Percentiles rank a stretch among this genome's conserved stretches.
phyloP scores from a whole-genome alignment of 2,329 filamentous ascomycete species.

The Phymatotrichopsis omnivora region DNA sequence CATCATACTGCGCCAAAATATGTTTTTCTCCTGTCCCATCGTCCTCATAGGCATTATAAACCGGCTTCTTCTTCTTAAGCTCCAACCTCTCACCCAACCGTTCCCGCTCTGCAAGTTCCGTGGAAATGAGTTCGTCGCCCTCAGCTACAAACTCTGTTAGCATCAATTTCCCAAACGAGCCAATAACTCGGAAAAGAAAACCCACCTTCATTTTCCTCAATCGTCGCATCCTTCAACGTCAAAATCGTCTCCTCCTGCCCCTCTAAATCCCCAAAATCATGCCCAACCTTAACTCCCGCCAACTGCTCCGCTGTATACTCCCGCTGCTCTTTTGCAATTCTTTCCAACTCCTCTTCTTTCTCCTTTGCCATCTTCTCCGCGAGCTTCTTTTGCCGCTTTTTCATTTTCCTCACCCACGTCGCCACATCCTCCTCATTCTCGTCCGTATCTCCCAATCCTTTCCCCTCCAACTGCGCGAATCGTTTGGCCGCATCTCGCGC shows the following conservation, averaged over 20 bases:
- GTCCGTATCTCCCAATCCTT: conserved; percentile 68
- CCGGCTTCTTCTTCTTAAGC: conserved; percentile 78
- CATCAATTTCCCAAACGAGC: not conserved
- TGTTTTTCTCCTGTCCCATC: conserved; percentile 54
- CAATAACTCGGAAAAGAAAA: conserved; percentile 2
- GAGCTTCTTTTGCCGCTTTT: conserved; percentile 90
- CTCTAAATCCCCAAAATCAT: conserved; percentile 71
- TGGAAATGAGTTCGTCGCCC: conserved; percentile 79
- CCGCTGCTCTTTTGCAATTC: conserved; percentile 45
- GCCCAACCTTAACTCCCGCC: conserved; percentile 81
- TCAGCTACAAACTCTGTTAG: conserved; percentile 34
- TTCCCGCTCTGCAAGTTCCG: conserved; percentile 61
- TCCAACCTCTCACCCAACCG: conserved; percentile 65
- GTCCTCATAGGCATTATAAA: conserved; percentile 74
- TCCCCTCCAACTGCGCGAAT: conserved; percentile 64
- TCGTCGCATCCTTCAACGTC: conserved; percentile 85
- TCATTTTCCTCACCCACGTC: conserved; percentile 77
- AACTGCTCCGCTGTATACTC: conserved; percentile 81
- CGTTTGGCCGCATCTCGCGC: conserved; percentile 76
- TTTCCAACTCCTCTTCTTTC: conserved; percentile 64
- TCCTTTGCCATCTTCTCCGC: conserved; percentile 60
- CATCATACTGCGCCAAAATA: conserved; percentile 85
- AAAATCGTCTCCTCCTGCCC: conserved; percentile 73
- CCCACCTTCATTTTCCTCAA: conserved; percentile 63
- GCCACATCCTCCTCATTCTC: conserved; percentile 62